Evolutionary conservation across 1,284 basidiomycete genomes (phyloP), one percentile per base, ranked within the genome.

Genomic region (Phellopilus nigrolimitatus): DNA sequence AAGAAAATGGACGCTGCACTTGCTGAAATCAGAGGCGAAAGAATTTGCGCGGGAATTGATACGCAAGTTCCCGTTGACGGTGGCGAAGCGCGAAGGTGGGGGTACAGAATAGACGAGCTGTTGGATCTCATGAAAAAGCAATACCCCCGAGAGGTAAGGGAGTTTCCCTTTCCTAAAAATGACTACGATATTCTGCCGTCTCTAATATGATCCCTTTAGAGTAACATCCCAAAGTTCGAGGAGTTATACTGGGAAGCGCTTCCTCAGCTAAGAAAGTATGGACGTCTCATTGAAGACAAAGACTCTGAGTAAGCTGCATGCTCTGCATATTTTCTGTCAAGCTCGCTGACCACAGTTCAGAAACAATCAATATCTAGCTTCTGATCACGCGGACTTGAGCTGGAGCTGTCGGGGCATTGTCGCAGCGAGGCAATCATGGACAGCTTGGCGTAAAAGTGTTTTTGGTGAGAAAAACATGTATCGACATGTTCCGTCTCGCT

Each of bases 201-300:
- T n/a, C n/a, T n/a, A n/a, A n/a, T n/a, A n/a, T n/a, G n/a, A n/a
- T n/a, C n/a, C n/a, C n/a, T n/a, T n/a, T n/a, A n/a, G n/a, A n/a
- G n/a, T n/a, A n/a, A n/a, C n/a, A n/a, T n/a, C n/a, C n/a, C n/a
- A n/a, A 73, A 74, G 28, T 85, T 85, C 60, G 80, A 88, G 58
- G 83, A 84, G 47, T 79, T 82, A 22, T 89, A 89, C 60, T 75
- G 83, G 57, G 84, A 89, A 61, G 94, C 94, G 13, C 75, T 97
- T 53, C 79, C 83, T 58, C 87, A 97, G 62, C 71, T 97, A 47
- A 74, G 83, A 33, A 75, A 84, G 61, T 92, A 88, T 76, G 88
- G 85, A 50, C 87, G 88, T 40, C 76, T 94, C n/a, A 71, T 90
- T 56, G 75, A 84, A 56, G 80, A 77, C 39, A 80, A 84, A 63